phyloP scores from a whole-genome alignment of 1,139 yeast genomes.

The Suhomyces kunorum region DNA sequence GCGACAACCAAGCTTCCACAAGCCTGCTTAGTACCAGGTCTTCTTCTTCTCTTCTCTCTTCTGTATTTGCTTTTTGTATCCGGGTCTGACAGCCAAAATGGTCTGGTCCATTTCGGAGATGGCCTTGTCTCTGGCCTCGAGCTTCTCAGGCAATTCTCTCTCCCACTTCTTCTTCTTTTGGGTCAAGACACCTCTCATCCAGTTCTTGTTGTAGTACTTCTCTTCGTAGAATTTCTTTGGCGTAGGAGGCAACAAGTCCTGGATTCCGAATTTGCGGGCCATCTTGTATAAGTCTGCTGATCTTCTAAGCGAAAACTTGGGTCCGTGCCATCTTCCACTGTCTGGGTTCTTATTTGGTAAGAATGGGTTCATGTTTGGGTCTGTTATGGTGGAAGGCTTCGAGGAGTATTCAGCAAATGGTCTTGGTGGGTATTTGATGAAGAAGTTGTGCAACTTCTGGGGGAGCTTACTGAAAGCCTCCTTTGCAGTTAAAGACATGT shows the following conservation, averaged over 20 bases:
- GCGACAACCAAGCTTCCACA: background rate
- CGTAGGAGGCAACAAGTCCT: constrained; percentile 75
- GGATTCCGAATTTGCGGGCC: constrained; percentile 79
- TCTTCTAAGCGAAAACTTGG: constrained; percentile 78
- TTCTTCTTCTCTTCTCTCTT: constrained; percentile 49
- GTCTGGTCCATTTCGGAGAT: constrained; percentile 71
- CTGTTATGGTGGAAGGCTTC: constrained; percentile 64
- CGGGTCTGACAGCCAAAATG: constrained; percentile 65
- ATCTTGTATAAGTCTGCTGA: constrained; percentile 83
- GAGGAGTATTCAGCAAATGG: constrained; percentile 69
- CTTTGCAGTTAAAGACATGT: constrained; percentile 28
- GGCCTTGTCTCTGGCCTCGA: constrained; percentile 65
- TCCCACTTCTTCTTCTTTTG: constrained; percentile 87
- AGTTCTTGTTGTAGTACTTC: constrained; percentile 67
- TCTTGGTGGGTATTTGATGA: constrained; percentile 81
- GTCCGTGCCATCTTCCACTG: constrained; percentile 74
- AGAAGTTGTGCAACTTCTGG: constrained; percentile 68
- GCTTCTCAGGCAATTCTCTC: constrained; percentile 62
- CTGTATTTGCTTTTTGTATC: constrained; percentile 57
- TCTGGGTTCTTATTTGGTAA: constrained; percentile 82
- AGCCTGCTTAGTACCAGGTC: constrained; percentile 40
- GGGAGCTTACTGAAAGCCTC: constrained; percentile 67
- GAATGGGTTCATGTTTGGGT: constrained; percentile 82
- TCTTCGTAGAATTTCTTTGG: constrained; percentile 78
- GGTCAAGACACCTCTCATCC: constrained; percentile 73